These are phyloP conservation scores for Solanum raphanifolium DNA, from an alignment of 257 asterid genomes.

Conservation along the genomic window DNA sequence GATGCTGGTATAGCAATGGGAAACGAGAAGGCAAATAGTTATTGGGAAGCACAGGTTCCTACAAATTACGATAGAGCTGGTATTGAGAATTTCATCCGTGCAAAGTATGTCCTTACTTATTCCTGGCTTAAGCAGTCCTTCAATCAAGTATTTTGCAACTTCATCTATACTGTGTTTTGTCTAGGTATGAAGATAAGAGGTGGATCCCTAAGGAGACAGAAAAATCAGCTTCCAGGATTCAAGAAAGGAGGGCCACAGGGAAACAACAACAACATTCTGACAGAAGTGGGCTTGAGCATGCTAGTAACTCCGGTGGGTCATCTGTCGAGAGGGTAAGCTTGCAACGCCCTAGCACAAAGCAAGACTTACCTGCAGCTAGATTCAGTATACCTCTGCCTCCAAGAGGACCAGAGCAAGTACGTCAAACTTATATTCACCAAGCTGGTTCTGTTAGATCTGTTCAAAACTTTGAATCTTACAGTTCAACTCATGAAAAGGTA, in stretches of 20 bases:
- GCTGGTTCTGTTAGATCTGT: neutral
- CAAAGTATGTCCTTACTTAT: constrained; percentile 53
- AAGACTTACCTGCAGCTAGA: constrained; percentile 36
- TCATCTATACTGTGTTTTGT: constrained; percentile 7
- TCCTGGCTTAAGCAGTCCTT: neutral
- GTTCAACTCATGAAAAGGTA: constrained; percentile 30
- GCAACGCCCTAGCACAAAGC: constrained; percentile 30
- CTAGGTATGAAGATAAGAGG: constrained; percentile 92
- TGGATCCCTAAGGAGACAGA: constrained; percentile 71
- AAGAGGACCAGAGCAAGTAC: constrained; percentile 58
- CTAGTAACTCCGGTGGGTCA: constrained; percentile 34
- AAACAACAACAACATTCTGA: constrained; percentile 59
- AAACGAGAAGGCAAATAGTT: constrained; percentile 87
- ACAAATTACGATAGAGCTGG: constrained; percentile 95
- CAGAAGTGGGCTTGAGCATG: constrained; percentile 38
- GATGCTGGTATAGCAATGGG: constrained; percentile 69
- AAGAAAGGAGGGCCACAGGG: constrained; percentile 45
- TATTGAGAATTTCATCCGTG: constrained; percentile 94
- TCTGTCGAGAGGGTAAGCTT: constrained; percentile 39
- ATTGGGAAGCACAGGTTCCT: constrained; percentile 98
- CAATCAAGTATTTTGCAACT: constrained; percentile 8
- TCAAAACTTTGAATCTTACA: neutral
- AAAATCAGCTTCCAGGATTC: constrained; percentile 38
- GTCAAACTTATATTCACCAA: constrained; percentile 11
- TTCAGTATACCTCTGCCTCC: constrained; percentile 54